Conservation (phyloP, 495 filamentous ascomycete species). For the Gamarada debralockiae region DNA sequence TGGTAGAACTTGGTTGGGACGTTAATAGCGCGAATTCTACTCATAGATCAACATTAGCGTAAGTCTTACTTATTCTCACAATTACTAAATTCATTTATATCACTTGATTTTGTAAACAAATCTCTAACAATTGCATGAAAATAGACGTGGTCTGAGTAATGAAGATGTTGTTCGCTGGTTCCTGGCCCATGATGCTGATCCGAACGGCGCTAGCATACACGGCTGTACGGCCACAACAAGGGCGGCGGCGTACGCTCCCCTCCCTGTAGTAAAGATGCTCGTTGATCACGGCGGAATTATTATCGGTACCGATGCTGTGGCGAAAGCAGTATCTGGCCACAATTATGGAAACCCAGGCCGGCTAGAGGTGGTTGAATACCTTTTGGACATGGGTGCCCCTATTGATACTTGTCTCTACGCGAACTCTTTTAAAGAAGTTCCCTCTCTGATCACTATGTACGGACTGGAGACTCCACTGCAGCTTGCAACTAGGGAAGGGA, state of each 20-base stretch:
- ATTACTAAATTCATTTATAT: not conserved
- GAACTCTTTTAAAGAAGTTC: constrained; percentile 48
- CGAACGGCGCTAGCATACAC: not conserved
- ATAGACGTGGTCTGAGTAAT: not conserved
- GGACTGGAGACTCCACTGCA: not conserved
- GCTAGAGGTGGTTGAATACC: not conserved
- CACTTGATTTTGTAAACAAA: not conserved
- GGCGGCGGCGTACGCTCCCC: not conserved
- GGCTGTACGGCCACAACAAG: not conserved
- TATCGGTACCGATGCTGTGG: not conserved
- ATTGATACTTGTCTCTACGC: not conserved
- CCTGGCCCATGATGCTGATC: not conserved
- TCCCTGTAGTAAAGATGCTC: not conserved
- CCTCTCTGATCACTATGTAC: constrained; percentile 78
- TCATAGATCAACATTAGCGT: not conserved
- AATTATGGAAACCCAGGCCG: not conserved
- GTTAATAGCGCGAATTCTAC: not conserved
- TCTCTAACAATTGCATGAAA: not conserved
- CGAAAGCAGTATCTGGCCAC: not conserved
- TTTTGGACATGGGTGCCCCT: not conserved
- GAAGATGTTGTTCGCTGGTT: not conserved
- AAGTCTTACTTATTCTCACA: not conserved
- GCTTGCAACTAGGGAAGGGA: not conserved
- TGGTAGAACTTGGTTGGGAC: not conserved
- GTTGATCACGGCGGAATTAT: not conserved